Conservation (phyloP, 306 rosid genomes). For the Lathyrus aphaca region DNA sequence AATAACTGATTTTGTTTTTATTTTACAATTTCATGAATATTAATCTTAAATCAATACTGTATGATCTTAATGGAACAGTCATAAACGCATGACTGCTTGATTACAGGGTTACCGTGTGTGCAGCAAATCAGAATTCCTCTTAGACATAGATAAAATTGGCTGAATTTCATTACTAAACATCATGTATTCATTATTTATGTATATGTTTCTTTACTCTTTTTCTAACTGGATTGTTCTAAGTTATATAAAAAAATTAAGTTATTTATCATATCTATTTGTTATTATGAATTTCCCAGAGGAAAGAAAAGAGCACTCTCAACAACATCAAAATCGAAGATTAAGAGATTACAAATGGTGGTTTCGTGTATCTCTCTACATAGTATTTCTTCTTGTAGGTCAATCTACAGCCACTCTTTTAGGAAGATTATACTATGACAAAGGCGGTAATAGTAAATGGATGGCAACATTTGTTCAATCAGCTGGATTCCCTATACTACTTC, state of each 20-base stretch:
- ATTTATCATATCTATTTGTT: background rate
- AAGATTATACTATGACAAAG: conserved; percentile 61
- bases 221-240: background rate
- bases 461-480: conserved; percentile 69
- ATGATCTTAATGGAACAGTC: too few relatives aligned
- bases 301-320: conserved; percentile 24
- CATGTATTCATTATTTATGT: background rate
- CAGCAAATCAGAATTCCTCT: too few relatives aligned
- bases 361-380: conserved; percentile 44
- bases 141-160: background rate
- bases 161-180: background rate
- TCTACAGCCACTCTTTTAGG: conserved; percentile 62
- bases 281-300: conserved; percentile 39
- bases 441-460: conserved; percentile 78
- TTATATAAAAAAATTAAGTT: background rate
- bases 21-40: too few relatives aligned
- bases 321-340: conserved; percentile 26
- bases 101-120: too few relatives aligned
- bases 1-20: too few relatives aligned
- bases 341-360: conserved; percentile 57
- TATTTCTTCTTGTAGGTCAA: conserved; percentile 57
- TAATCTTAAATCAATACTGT: too few relatives aligned
- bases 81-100: too few relatives aligned
- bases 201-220: background rate
- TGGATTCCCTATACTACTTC: conserved; percentile 66